phyloP scores from a whole-genome alignment of 805 yeast species.

The Kluyveromyces lactis region DNA sequence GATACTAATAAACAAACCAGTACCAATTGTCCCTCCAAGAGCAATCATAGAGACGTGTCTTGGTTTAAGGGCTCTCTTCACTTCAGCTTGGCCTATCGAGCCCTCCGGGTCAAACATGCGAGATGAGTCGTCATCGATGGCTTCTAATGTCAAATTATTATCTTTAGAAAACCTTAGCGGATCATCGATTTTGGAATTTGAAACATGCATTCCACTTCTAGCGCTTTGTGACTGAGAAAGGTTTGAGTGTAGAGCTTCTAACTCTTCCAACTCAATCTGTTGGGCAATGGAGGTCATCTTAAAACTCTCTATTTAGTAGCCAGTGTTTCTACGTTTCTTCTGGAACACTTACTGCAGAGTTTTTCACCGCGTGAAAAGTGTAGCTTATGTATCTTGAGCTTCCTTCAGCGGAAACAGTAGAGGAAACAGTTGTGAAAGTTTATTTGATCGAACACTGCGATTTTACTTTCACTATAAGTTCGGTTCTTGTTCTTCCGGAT shows the following conservation, averaged over 20 bases:
- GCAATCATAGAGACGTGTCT: conserved; percentile 72
- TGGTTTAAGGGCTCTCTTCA: conserved; percentile 51
- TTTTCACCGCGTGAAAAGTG: too few relatives aligned
- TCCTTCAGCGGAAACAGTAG: too few relatives aligned
- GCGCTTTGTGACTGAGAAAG: not conserved
- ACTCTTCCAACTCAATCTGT: conserved; percentile 15
- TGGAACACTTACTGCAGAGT: too few relatives aligned
- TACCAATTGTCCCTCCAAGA: conserved; percentile 73
- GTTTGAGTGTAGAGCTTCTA: conserved; percentile 1
- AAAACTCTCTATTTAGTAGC: not conserved
- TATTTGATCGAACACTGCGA: too few relatives aligned
- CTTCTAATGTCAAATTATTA: conserved; percentile 2
- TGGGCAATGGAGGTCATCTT: conserved; percentile 1
- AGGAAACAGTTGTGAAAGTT: too few relatives aligned
- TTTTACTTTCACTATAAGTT: too few relatives aligned
- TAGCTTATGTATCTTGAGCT: too few relatives aligned
- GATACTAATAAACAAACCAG: conserved; percentile 66
- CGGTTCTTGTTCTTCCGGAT: too few relatives aligned
- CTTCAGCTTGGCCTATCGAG: conserved; percentile 33
- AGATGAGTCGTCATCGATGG: conserved; percentile 9
- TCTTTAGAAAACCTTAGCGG: not conserved
- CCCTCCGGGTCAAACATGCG: conserved; percentile 10
- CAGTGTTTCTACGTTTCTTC: too few relatives aligned
- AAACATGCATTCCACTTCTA: not conserved
- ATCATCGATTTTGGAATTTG: not conserved